Conservation (phyloP, 257 asterid species). For the Prunella vulgaris region DNA sequence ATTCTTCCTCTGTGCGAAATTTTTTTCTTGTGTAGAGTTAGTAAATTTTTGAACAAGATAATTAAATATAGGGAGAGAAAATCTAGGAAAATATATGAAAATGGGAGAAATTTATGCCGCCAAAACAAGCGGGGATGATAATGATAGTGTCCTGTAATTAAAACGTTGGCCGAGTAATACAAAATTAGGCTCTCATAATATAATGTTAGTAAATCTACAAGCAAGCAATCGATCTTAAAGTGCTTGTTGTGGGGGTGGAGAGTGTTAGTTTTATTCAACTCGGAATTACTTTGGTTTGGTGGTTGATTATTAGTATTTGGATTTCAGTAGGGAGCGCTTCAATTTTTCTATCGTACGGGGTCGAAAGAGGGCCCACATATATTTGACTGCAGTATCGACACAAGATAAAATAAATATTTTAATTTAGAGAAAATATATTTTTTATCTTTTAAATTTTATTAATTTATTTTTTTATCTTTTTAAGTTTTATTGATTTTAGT, state of each 20-base stretch:
- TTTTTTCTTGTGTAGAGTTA: not conserved
- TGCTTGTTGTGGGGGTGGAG: not conserved
- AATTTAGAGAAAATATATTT: too few relatives aligned
- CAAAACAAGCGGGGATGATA: slow-evolving; percentile 33
- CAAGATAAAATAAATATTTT: too few relatives aligned
- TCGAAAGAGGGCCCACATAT: too few relatives aligned
- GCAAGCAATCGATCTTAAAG: not conserved
- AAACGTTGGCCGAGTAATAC: not conserved
- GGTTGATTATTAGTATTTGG: not conserved
- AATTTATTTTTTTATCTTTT: too few relatives aligned
- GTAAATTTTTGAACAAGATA: not conserved
- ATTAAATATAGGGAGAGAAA: slow-evolving; percentile 8
- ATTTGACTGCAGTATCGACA: too few relatives aligned
- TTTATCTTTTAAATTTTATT: too few relatives aligned
- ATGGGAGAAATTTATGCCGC: slow-evolving; percentile 41
- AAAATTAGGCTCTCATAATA: not conserved
- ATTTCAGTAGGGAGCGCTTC: not conserved
- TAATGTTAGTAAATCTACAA: not conserved
- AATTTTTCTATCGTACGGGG: too few relatives aligned
- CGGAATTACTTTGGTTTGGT: too few relatives aligned
- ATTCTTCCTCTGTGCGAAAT: not conserved
- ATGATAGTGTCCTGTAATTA: slow-evolving; percentile 23
- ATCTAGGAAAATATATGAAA: slow-evolving; percentile 6
- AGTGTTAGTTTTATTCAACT: not conserved
- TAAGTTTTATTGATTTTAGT: too few relatives aligned